These are phyloP conservation scores for Zalaria sp. DNA, from an alignment of 2,329 filamentous ascomycete genomes.

Conservation along the genomic window DNA sequence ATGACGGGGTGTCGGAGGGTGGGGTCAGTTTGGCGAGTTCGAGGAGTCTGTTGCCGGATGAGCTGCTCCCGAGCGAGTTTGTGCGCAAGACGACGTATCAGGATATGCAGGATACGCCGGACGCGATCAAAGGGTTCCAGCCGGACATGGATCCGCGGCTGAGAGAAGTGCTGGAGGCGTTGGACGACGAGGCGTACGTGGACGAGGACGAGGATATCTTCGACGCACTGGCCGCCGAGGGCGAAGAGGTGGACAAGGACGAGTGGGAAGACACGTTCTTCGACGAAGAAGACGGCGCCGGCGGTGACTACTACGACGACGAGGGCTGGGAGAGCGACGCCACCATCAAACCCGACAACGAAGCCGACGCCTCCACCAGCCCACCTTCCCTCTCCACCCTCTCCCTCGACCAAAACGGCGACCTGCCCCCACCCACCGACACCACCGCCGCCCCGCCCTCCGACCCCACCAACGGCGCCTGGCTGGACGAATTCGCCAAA, in stretches of 20 bases:
- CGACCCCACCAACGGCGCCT: conserved; percentile 50
- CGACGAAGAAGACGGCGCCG: conserved; percentile 14
- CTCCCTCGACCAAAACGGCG: conserved; percentile 36
- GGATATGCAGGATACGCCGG: conserved; percentile 82
- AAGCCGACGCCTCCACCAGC: background rate
- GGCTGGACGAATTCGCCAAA: conserved; percentile 85
- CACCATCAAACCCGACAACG: conserved; percentile 53
- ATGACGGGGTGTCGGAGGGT: conserved; percentile 26
- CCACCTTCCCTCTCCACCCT: conserved; percentile 5
- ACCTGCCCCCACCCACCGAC: conserved; percentile 19
- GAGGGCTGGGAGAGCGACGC: conserved; percentile 92
- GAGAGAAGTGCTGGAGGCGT: conserved; percentile 78
- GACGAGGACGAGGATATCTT: conserved; percentile 74
- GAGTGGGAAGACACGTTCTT: conserved; percentile 58
- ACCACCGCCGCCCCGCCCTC: conserved; percentile 18
- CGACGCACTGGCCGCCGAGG: conserved; percentile 58
- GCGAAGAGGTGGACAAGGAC: conserved; percentile 58
- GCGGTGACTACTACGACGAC: conserved; percentile 37
- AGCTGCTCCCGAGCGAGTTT: conserved; percentile 68
- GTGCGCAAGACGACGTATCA: conserved; percentile 69
- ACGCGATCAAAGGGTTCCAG: conserved; percentile 84
- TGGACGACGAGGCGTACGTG: conserved; percentile 92
- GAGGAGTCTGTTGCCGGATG: conserved; percentile 48
- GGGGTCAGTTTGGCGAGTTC: conserved; percentile 22
- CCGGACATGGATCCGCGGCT: conserved; percentile 94